Conservation (phyloP, 2,329 filamentous ascomycete genomes). For the Didymella glomerata region DNA sequence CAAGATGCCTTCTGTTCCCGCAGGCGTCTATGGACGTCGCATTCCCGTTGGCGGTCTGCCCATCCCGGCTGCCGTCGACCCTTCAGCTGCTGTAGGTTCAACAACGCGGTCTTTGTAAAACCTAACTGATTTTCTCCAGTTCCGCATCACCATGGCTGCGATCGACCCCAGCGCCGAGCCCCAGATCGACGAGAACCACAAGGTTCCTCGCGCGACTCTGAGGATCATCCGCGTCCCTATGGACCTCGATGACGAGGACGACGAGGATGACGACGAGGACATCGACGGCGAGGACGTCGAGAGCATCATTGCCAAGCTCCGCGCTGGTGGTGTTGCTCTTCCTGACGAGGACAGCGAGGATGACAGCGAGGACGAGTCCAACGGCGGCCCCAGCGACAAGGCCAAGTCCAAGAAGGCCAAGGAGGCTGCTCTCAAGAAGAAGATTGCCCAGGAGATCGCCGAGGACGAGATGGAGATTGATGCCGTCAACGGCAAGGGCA, state of each 20-base stretch:
- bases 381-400: constrained; percentile 91
- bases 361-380: constrained; percentile 75
- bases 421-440: constrained; percentile 77
- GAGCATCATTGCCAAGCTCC: constrained; percentile 49
- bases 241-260: constrained; percentile 66
- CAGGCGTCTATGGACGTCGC: constrained; percentile 90
- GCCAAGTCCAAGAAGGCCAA: constrained; percentile 87
- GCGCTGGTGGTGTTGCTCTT: constrained; percentile 44
- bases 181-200: constrained; percentile 51
- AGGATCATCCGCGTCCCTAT: constrained; percentile 83
- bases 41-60: constrained; percentile 85
- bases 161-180: constrained; percentile 84
- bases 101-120: constrained; percentile 52
- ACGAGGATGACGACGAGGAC: constrained; percentile 60
- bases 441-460: constrained; percentile 73
- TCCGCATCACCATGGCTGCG: constrained; percentile 98
- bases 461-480: constrained; percentile 80
- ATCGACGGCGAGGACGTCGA: constrained; percentile 56
- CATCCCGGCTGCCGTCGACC: constrained; percentile 76
- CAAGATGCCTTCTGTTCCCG: constrained; percentile 58
- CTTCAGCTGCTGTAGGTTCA: constrained; percentile 76
- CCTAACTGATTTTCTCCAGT: constrained; percentile 62
- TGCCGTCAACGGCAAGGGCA: constrained; percentile 59
- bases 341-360: constrained; percentile 56
- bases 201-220: constrained; percentile 79